phyloP scores from a whole-genome alignment of 2,329 filamentous ascomycete species.

The Aspergillus eucalypticola region DNA sequence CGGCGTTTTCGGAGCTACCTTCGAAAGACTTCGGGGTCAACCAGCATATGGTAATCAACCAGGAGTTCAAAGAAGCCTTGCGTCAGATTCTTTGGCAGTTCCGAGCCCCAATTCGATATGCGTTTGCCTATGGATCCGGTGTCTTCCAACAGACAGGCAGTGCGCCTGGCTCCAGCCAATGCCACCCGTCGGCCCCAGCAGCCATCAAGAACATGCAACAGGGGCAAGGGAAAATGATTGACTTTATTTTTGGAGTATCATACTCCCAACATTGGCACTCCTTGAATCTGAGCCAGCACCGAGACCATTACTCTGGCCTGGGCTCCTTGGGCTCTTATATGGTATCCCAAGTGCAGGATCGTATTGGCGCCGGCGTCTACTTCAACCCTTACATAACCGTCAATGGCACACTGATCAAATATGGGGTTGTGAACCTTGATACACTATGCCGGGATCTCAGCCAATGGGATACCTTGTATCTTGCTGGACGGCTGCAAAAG shows the following conservation, averaged over 20 bases:
- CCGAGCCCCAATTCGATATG: constrained; percentile 88
- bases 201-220: constrained; percentile 83
- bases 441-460: constrained; percentile 83
- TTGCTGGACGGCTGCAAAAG: constrained; percentile 95
- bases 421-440: constrained; percentile 92
- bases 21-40: constrained; percentile 86
- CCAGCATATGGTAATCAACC: constrained; percentile 93
- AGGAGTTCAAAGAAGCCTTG: constrained; percentile 89
- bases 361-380: constrained; percentile 89
- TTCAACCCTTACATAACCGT: constrained; percentile 95
- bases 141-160: constrained; percentile 78
- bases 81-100: constrained; percentile 89
- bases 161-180: constrained; percentile 41
- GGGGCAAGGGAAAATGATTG: constrained; percentile 91
- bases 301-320: constrained; percentile 86
- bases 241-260: constrained; percentile 95
- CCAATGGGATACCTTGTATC: constrained; percentile 90
- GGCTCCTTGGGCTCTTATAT: constrained; percentile 80
- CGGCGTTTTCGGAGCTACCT: constrained; percentile 73
- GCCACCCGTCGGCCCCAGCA: constrained; percentile 77
- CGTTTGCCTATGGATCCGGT: constrained; percentile 95
- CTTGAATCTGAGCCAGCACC: constrained; percentile 83
- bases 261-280: constrained; percentile 97
- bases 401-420: constrained; percentile 95
- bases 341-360: constrained; percentile 82